Conservation (phyloP, 1,284 basidiomycete species). For the Heterobasidion parviporum region DNA sequence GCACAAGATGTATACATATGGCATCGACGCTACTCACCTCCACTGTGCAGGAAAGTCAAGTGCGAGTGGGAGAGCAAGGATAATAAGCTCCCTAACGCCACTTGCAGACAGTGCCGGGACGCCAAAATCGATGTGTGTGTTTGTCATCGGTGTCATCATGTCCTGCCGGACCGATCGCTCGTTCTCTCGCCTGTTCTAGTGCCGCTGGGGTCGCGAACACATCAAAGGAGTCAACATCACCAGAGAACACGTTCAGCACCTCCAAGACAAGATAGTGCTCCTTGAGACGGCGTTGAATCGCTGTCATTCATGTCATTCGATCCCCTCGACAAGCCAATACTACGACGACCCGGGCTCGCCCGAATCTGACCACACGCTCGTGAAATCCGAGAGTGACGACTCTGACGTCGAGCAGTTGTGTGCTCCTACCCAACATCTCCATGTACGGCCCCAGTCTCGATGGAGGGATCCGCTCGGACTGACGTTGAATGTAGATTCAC, state of each 20-base stretch:
- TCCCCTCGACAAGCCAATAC: neutral
- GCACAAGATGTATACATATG: too few relatives aligned
- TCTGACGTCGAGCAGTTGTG: slow-evolving; percentile 24
- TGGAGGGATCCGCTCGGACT: neutral
- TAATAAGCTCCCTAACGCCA: neutral
- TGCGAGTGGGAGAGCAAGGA: neutral
- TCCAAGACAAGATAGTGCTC: neutral
- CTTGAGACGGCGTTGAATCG: neutral
- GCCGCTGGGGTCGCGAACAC: slow-evolving; percentile 18
- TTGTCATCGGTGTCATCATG: slow-evolving; percentile 44
- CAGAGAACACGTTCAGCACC: neutral
- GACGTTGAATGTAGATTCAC: slow-evolving; percentile 16
- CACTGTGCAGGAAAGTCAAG: neutral
- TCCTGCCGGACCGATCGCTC: slow-evolving; percentile 34
- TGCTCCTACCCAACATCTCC: slow-evolving; percentile 23
- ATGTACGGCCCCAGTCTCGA: slow-evolving; percentile 14
- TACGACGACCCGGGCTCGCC: neutral
- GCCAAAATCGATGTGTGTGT: slow-evolving; percentile 41
- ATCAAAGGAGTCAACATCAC: slow-evolving; percentile 2
- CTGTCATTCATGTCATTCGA: neutral
- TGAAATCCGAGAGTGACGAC: slow-evolving; percentile 15
- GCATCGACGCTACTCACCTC: too few relatives aligned
- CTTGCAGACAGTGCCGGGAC: slow-evolving; percentile 37
- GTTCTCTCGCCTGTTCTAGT: slow-evolving; percentile 39
- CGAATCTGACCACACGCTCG: neutral